These are phyloP conservation scores for Monilinia polystroma DNA, from an alignment of 2,329 filamentous ascomycete genomes.

Conservation along the genomic window DNA sequence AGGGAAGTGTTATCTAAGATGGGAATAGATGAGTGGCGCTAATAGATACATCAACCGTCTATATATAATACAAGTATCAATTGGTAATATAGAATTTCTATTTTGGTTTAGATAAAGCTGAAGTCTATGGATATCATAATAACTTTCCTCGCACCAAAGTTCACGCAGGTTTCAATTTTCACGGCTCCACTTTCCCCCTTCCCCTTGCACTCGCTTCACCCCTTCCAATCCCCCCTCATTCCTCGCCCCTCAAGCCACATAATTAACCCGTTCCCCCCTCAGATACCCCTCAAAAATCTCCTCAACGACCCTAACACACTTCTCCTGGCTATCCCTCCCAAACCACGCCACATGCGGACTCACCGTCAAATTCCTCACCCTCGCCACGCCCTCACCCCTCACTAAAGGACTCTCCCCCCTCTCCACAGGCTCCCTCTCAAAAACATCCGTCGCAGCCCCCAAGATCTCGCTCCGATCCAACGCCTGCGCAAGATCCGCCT, in stretches of 20 bases:
- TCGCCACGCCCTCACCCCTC: background rate
- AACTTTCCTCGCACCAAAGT: background rate
- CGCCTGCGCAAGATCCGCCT: background rate
- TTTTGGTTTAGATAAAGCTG: background rate
- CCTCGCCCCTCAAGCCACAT: background rate
- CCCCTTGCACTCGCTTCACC: background rate
- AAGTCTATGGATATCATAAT: background rate
- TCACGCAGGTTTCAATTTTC: background rate
- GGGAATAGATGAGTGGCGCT: background rate
- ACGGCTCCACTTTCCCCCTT: too few relatives aligned
- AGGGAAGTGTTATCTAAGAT: constrained; percentile 32
- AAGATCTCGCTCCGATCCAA: background rate
- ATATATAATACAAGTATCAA: background rate
- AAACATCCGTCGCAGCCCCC: constrained; percentile 15
- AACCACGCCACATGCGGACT: constrained; percentile 16
- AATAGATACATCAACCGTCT: background rate
- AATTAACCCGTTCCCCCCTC: background rate
- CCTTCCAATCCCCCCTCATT: too few relatives aligned
- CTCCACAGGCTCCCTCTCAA: constrained; percentile 3
- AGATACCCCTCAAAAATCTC: constrained; percentile 1
- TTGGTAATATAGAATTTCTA: background rate
- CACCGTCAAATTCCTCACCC: constrained; percentile 6
- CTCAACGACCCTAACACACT: background rate
- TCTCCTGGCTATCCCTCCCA: constrained; percentile 15
- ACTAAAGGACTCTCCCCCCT: background rate